Evolutionary conservation across 2,329 filamentous ascomycete genomes (phyloP).

Genomic region (Amphichorda felina): DNA sequence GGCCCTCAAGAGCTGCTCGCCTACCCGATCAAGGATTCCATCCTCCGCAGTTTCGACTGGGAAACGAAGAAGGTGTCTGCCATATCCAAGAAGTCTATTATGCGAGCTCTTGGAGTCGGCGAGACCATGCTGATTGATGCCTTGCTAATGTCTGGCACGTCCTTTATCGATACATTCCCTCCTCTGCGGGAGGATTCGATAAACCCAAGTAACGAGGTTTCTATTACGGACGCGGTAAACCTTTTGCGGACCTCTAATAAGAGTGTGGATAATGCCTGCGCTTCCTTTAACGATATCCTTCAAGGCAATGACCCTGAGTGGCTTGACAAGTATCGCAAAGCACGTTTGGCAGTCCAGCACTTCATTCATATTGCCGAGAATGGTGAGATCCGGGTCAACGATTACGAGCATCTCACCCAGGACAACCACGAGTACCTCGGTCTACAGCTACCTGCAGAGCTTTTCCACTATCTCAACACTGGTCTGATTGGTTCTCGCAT

Average conservation of each 20-base stretch:
- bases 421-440: slow-evolving; percentile 87
- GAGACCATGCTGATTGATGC: slow-evolving; percentile 74
- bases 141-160: slow-evolving; percentile 70
- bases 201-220: slow-evolving; percentile 42
- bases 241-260: slow-evolving; percentile 60
- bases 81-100: slow-evolving; percentile 55
- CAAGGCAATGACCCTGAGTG: slow-evolving; percentile 62
- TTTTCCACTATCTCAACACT: slow-evolving; percentile 80
- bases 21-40: slow-evolving; percentile 68
- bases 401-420: slow-evolving; percentile 60
- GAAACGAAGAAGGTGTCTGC: slow-evolving; percentile 51
- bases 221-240: slow-evolving; percentile 66
- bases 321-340: slow-evolving; percentile 76
- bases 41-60: slow-evolving; percentile 59
- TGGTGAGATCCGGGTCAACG: slow-evolving; percentile 67
- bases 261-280: slow-evolving; percentile 60
- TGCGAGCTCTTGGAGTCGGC: slow-evolving; percentile 52
- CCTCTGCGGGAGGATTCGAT: slow-evolving; percentile 51
- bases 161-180: slow-evolving; percentile 70
- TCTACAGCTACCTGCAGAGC: slow-evolving; percentile 77
- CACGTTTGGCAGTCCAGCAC: slow-evolving; percentile 75
- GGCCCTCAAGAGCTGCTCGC: slow-evolving; percentile 77
- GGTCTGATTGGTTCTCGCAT: slow-evolving; percentile 71
- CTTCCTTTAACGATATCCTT: slow-evolving; percentile 69
- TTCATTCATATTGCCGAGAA: slow-evolving; percentile 68